These are phyloP conservation scores for Aspergillus carlsbadensis DNA, from an alignment of 495 filamentous ascomycete species.

Conservation along the genomic window DNA sequence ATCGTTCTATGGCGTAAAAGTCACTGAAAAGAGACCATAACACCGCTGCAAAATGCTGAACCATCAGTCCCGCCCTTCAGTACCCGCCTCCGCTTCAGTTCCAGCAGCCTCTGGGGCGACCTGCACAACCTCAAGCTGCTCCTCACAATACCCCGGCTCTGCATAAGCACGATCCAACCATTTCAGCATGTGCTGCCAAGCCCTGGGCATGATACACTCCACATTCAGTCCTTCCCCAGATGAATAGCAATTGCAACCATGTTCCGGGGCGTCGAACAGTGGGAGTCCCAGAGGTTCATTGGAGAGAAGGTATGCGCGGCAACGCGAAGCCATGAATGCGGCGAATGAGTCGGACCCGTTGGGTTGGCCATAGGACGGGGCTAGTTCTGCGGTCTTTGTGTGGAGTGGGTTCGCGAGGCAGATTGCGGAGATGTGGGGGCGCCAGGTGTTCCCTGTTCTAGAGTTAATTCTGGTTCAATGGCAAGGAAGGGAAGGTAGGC, in stretches of 20 bases:
- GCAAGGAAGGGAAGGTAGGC: no score
- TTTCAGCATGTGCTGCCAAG: conserved; percentile 37
- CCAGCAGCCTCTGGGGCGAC: not conserved
- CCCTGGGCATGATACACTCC: conserved; percentile 42
- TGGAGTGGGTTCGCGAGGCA: conserved; percentile 36
- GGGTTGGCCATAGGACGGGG: conserved; percentile 12
- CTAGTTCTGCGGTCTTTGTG: conserved; percentile 14
- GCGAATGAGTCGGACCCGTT: conserved; percentile 26
- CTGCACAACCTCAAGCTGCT: conserved; percentile 18
- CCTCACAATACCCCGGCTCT: conserved; percentile 31
- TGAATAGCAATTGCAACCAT: conserved; percentile 50
- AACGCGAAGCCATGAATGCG: conserved; percentile 47
- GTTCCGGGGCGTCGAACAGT: conserved; percentile 38
- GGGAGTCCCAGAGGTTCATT: conserved; percentile 44
- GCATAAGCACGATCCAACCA: conserved; percentile 41
- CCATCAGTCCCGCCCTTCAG: not conserved
- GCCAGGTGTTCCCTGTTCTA: conserved; percentile 36
- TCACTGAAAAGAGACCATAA: no score
- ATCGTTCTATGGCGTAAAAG: no score
- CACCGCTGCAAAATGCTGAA: no score
- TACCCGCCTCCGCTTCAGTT: not conserved
- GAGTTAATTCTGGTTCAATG: no score
- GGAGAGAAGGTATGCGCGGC: conserved; percentile 60
- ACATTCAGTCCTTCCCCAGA: conserved; percentile 38
- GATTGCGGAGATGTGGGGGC: conserved; percentile 32